Conservation (phyloP, 2,329 filamentous ascomycete genomes). For the Paraphaeosphaeria minitans region DNA sequence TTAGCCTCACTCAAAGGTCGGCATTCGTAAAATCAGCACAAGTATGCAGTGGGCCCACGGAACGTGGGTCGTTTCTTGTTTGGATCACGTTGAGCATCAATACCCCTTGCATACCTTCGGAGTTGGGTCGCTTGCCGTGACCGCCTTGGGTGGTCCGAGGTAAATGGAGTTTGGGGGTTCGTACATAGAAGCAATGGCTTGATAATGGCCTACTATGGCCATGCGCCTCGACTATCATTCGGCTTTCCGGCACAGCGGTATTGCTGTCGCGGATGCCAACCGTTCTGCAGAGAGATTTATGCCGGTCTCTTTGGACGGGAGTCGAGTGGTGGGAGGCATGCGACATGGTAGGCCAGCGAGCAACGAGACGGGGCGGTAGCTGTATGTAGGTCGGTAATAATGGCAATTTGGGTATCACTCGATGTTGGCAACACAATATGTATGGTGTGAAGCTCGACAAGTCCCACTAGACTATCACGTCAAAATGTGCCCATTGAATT, state of each 20-base stretch:
- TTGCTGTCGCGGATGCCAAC: not conserved
- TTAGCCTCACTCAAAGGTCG: not conserved
- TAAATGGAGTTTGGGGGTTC: slow-evolving; percentile 2
- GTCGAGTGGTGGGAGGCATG: not conserved
- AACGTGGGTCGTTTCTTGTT: not conserved
- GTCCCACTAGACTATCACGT: no score
- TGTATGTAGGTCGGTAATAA: not conserved
- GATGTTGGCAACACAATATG: not conserved
- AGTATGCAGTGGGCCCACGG: not conserved
- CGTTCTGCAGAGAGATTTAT: slow-evolving; percentile 1
- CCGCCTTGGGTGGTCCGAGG: not conserved
- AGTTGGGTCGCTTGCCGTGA: slow-evolving; percentile 13
- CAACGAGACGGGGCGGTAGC: not conserved
- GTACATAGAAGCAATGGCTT: not conserved
- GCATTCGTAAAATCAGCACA: slow-evolving; percentile 3
- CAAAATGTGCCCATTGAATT: not conserved
- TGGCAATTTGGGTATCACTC: not conserved
- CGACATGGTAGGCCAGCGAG: not conserved
- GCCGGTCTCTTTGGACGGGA: slow-evolving; percentile 1
- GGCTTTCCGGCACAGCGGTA: not conserved
- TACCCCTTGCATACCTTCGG: slow-evolving; percentile 24
- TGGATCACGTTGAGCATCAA: slow-evolving; percentile 20
- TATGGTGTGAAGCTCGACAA: not conserved
- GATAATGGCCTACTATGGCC: not conserved
- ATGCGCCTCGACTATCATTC: not conserved